Percentiles rank a stretch among this genome's conserved stretches.
Evolutionary conservation across 371 early-diverging fungal genomes (phyloP).

Genomic region (Actinomucor elegans): DNA sequence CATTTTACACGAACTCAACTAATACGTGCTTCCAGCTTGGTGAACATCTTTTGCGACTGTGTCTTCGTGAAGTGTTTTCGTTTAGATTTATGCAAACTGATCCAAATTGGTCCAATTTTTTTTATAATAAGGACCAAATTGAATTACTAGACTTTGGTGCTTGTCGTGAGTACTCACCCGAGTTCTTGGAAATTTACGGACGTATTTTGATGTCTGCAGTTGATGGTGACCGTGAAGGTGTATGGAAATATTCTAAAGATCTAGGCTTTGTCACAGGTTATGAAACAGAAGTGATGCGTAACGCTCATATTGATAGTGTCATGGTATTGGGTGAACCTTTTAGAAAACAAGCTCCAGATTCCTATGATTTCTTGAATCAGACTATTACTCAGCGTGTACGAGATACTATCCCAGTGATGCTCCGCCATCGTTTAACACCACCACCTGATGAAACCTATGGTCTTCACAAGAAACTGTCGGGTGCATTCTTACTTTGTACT

Average conservation of each 20-base stretch:
- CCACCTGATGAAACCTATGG: constrained; percentile 97
- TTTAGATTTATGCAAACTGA: constrained; percentile 98
- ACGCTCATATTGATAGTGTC: constrained; percentile 90
- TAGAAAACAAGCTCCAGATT: constrained; percentile 44
- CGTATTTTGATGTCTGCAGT: constrained; percentile 77
- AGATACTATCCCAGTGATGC: constrained; percentile 91
- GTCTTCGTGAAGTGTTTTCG: constrained; percentile 87
- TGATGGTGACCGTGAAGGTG: constrained; percentile 71
- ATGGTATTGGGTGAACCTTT: constrained; percentile 90
- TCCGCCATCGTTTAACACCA: constrained; percentile 89
- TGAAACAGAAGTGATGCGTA: constrained; percentile 84
- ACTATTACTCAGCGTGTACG: constrained; percentile 83
- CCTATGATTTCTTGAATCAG: constrained; percentile 80
- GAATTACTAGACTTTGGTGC: constrained; percentile 95
- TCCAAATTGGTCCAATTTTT: constrained; percentile 98
- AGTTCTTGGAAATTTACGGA: constrained; percentile 79
- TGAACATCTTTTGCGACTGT: constrained; percentile 71
- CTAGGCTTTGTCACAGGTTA: constrained; percentile 93
- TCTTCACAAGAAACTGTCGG: constrained; percentile 92
- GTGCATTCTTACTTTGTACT: constrained; percentile 90
- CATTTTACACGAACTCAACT: not conserved
- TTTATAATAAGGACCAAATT: constrained; percentile 80
- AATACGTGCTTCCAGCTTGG: constrained; percentile 26
- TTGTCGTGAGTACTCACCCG: constrained; percentile 75
- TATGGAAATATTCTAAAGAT: constrained; percentile 72